Evolutionary conservation across 139 green algal species (phyloP).

Genomic region (Chlamydomonas sp.): DNA sequence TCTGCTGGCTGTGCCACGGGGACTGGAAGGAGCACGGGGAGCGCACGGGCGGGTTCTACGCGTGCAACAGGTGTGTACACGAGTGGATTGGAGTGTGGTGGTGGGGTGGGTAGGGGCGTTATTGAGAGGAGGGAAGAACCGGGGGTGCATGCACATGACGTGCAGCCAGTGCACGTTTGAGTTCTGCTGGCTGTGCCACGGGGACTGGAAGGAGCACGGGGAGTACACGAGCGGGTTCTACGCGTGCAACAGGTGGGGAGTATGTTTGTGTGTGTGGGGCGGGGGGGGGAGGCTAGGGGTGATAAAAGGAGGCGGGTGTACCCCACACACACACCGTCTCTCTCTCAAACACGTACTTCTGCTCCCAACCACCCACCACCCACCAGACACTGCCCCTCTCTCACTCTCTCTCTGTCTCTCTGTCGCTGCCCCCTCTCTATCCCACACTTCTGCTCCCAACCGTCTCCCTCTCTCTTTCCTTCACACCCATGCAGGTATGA

Average conservation of each 20-base stretch:
- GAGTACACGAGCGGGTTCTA: constrained; percentile 96
- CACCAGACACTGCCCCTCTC: background rate
- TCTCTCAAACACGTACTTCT: no score
- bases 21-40: constrained; percentile 91
- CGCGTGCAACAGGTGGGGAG: constrained; percentile 80
- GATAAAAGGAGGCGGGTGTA: no score
- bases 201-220: constrained; percentile 85
- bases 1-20: constrained; percentile 88
- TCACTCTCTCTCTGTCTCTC: background rate
- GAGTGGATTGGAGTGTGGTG: no score
- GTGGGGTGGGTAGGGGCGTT: no score
- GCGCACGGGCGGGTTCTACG: constrained; percentile 92
- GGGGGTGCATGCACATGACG: constrained; percentile 89
- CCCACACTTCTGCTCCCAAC: no score
- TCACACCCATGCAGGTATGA: constrained; percentile 73
- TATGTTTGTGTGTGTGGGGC: background rate
- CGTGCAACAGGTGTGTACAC: constrained; percentile 84
- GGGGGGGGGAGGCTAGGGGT: background rate
- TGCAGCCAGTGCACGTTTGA: constrained; percentile 73
- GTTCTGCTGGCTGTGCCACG: constrained; percentile 86
- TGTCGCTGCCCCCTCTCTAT: no score
- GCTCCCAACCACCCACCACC: no score
- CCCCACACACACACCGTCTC: no score
- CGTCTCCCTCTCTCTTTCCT: no score
- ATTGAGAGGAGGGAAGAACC: constrained; percentile 95